Evolutionary conservation across 2,329 filamentous ascomycete species (phyloP), one percentile per base, ranked within the genome.

Genomic region (Madurella fahalii): DNA sequence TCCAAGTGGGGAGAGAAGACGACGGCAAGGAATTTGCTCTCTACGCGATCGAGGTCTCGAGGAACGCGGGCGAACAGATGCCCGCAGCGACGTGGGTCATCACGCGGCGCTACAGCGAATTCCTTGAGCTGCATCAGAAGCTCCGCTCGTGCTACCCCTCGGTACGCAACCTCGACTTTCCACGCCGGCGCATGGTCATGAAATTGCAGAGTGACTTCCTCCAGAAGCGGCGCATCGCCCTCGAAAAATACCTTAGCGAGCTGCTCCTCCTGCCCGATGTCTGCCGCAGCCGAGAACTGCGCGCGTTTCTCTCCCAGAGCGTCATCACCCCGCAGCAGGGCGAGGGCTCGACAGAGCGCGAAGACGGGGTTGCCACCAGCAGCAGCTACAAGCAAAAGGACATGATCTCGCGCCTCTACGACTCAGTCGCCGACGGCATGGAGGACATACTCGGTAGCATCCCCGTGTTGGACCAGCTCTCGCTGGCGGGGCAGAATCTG

Each of bases 371-470:
- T 7, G 25, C 25, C 25, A 7, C 25, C 25, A 25, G 34, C 11
- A 37, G 34, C 8, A 42, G 2, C 52, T 42, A 46, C 41, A 89
- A 83, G 63, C 89, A 88, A 70, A 87, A 82, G 68, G 89, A 97
- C 68, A 92, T 99, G 69, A 94, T 99, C 60, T 91, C 90, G 0
- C 85, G 94, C 4, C 84, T 99, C 46, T 99, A 97, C 73, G 95
- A 95, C 68, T 97, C 93, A 0, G 93, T 99, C 18, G 89, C 93
- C 0, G 94, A 99, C 67, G 94, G 95, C 34, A 95, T 99, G 87
- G 94, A 99, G 68, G 94, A 99, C 64, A 95, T 99, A 52, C 77
- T 99, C 3, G 94, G 94, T 53, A 97, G 96, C 67, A 93, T 97
- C 42, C 90, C 94, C 1, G 92, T 96, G 0, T 80, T 99, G 31